A percentile compares a stretch with the other conserved stretches of the same genome.
Conservation (phyloP, 192 early-diverging fungal genomes). For the Rhizophagus clarus region DNA sequence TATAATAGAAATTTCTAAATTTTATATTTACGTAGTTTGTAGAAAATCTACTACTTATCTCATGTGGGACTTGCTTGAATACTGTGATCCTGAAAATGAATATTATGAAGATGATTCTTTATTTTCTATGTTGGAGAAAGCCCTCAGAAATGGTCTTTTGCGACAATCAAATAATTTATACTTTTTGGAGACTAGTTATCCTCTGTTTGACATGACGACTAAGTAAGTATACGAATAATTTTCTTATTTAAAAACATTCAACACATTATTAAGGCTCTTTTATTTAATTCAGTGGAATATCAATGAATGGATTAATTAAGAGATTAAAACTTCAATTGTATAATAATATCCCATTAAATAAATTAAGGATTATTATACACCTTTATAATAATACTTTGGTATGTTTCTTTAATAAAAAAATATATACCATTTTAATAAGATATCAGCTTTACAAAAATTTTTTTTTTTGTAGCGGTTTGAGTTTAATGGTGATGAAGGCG, state of each 20-base stretch:
- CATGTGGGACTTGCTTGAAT: conserved; percentile 16
- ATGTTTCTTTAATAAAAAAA: background rate
- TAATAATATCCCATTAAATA: background rate
- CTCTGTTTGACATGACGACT: background rate
- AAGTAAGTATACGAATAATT: background rate
- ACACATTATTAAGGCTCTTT: too few species aligned
- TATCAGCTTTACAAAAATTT: background rate
- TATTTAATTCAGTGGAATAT: background rate
- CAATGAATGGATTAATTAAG: background rate
- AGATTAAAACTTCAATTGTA: background rate
- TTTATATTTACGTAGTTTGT: background rate
- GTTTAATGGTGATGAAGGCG: background rate
- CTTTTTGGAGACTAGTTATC: background rate
- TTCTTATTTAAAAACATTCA: background rate
- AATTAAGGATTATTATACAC: background rate
- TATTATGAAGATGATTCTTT: background rate
- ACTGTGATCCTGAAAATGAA: conserved; percentile 22
- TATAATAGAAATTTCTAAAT: too few species aligned
- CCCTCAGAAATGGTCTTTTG: background rate
- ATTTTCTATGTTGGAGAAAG: background rate
- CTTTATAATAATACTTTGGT: conserved; percentile 11
- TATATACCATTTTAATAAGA: background rate
- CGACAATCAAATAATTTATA: background rate
- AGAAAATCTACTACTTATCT: conserved; percentile 10
- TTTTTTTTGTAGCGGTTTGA: background rate